Evolutionary conservation across 495 filamentous ascomycete species (phyloP).

Genomic region (Aspergillus cristatus): DNA sequence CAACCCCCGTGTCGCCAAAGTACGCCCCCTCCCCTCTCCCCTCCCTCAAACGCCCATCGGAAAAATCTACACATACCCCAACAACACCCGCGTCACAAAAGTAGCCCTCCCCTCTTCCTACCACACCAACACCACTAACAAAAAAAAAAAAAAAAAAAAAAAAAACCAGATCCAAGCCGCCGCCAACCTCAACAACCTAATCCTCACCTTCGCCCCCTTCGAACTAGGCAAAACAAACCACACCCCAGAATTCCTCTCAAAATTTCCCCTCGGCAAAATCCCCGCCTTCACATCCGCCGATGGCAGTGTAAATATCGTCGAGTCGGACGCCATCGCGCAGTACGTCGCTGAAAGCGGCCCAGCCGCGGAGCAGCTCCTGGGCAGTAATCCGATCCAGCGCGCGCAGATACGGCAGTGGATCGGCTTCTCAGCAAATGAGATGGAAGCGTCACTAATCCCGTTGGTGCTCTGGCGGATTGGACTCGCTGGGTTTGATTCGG

Average conservation of each 20-base stretch:
- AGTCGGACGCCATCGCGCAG: constrained; percentile 46
- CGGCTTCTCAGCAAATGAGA: constrained; percentile 37
- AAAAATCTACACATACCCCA: too few relatives aligned
- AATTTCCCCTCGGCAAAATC: constrained; percentile 56
- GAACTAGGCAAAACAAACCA: constrained; percentile 36
- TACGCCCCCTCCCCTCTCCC: constrained; percentile 13
- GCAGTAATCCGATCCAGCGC: constrained; percentile 34
- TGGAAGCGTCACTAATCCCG: constrained; percentile 20
- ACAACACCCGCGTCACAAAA: too few relatives aligned
- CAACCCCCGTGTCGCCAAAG: constrained; percentile 43
- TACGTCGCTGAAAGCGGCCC: constrained; percentile 48
- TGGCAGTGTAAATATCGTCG: constrained; percentile 38
- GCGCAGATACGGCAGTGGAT: constrained; percentile 45
- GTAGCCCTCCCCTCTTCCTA: too few relatives aligned
- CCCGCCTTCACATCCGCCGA: constrained; percentile 48
- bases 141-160: too few relatives aligned
- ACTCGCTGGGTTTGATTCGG: constrained; percentile 22
- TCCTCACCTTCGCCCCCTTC: constrained; percentile 33
- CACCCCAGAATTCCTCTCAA: constrained; percentile 43
- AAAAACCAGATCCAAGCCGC: constrained; percentile 40
- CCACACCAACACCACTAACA: not conserved
- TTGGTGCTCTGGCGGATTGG: constrained; percentile 28
- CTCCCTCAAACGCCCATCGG: too few relatives aligned
- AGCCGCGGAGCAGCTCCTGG: constrained; percentile 40
- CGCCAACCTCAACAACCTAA: constrained; percentile 44